Conservation (phyloP, 257 asterid genomes). For the Marsdenia floribunda region DNA sequence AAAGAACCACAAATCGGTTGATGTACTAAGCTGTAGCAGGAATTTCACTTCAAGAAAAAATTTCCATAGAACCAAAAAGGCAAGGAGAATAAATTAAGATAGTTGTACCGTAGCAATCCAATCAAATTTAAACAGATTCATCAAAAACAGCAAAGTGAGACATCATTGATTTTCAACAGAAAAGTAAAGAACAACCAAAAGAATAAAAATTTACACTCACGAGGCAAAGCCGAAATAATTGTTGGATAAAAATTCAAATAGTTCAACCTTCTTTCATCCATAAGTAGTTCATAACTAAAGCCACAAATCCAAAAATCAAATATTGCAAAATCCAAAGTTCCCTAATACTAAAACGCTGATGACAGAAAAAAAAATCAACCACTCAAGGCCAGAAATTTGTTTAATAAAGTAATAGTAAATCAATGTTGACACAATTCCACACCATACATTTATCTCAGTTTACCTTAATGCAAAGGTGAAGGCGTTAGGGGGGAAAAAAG, state of each 20-base stretch:
- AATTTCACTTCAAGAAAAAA: not conserved
- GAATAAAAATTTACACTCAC: not conserved
- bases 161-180: not conserved
- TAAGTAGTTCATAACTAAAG: not conserved
- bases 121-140: not conserved
- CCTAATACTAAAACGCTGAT: too few species aligned
- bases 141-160: not conserved
- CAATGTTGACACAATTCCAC: not conserved
- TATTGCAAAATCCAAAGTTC: not conserved
- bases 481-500: too few species aligned
- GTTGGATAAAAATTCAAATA: not conserved
- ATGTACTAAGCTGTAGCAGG: not conserved
- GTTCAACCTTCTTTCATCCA: not conserved
- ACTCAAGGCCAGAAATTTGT: not conserved
- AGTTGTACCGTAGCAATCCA: not conserved
- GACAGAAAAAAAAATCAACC: not conserved
- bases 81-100: not conserved
- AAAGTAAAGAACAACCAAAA: too few species aligned
- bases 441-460: constrained; percentile 11
- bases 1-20: not conserved
- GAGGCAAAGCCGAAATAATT: not conserved
- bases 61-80: not conserved
- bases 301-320: not conserved
- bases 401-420: not conserved
- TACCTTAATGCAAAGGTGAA: too few species aligned